Conservation (phyloP, 495 filamentous ascomycete species). For the Penicillium bialowiezense region DNA sequence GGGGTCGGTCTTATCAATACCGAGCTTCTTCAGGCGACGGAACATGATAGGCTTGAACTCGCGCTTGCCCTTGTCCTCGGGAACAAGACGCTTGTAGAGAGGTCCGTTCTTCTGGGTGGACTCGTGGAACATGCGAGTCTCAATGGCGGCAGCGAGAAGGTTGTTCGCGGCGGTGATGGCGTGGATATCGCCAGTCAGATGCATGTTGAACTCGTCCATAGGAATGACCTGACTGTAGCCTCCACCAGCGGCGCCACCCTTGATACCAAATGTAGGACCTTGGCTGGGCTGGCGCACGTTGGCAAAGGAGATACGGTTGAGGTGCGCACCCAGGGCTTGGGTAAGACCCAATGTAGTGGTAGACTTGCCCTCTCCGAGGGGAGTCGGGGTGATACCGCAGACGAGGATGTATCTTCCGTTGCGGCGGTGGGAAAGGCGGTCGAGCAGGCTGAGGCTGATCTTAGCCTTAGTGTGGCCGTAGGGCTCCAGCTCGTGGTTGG, state of each 20-base stretch:
- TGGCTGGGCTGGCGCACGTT: slow-evolving; percentile 97
- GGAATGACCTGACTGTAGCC: slow-evolving; percentile 98
- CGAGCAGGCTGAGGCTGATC: slow-evolving; percentile 75
- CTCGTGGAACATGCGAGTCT: slow-evolving; percentile 98
- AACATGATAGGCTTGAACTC: slow-evolving; percentile 88
- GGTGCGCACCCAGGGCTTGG: slow-evolving; percentile 88
- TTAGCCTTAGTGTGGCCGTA: slow-evolving; percentile 96
- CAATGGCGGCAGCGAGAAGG: slow-evolving; percentile 94
- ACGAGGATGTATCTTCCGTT: slow-evolving; percentile 91
- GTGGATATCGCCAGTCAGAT: slow-evolving; percentile 96
- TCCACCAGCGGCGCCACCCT: slow-evolving; percentile 94
- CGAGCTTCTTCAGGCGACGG: slow-evolving; percentile 87
- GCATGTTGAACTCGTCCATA: slow-evolving; percentile 99
- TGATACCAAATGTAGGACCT: slow-evolving; percentile 97
- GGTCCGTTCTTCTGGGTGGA: slow-evolving; percentile 87
- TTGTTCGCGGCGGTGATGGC: slow-evolving; percentile 98
- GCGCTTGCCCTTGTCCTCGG: slow-evolving; percentile 83
- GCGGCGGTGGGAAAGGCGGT: slow-evolving; percentile 79
- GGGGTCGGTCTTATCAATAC: slow-evolving; percentile 91
- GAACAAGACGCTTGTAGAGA: slow-evolving; percentile 86
- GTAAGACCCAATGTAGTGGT: slow-evolving; percentile 96
- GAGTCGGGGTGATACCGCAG: slow-evolving; percentile 93
- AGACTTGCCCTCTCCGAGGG: slow-evolving; percentile 97
- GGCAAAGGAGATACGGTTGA: slow-evolving; percentile 85
- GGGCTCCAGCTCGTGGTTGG: slow-evolving; percentile 80